Evolutionary conservation across 495 filamentous ascomycete species (phyloP).

Genomic region (Aspergillus kassunensis): DNA sequence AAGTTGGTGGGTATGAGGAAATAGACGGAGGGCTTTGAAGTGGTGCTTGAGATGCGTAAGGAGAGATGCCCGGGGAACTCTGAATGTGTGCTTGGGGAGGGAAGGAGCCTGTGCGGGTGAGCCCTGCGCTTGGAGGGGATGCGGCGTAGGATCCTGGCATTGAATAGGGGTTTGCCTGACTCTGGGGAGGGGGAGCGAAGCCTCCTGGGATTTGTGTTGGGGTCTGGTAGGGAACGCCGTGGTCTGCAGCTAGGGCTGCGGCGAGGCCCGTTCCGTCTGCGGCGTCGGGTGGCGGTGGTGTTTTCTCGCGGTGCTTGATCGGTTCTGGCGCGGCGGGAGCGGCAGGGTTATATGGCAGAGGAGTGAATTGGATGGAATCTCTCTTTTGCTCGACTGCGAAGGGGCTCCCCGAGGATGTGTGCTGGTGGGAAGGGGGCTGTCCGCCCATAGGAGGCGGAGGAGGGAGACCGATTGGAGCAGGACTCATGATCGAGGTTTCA

Average conservation of each 20-base stretch:
- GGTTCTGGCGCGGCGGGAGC: slow-evolving; percentile 82
- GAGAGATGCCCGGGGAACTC: slow-evolving; percentile 26
- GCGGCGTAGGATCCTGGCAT: slow-evolving; percentile 31
- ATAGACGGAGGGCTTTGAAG: slow-evolving; percentile 7
- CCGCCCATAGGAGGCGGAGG: slow-evolving; percentile 40
- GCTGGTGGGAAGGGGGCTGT: slow-evolving; percentile 31
- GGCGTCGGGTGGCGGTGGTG: slow-evolving; percentile 74
- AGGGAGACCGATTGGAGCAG: slow-evolving; percentile 34
- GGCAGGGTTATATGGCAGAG: slow-evolving; percentile 88
- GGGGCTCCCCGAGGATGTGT: slow-evolving; percentile 24
- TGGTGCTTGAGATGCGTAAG: slow-evolving; percentile 33
- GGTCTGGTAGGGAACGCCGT: slow-evolving; percentile 35
- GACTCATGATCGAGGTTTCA: slow-evolving; percentile 23
- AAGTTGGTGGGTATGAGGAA: background rate
- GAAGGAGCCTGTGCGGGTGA: slow-evolving; percentile 27
- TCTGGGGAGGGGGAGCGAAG: slow-evolving; percentile 22
- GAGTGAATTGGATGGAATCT: slow-evolving; percentile 51
- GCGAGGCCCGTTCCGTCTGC: slow-evolving; percentile 66
- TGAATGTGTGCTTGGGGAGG: slow-evolving; percentile 21
- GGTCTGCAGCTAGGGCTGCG: slow-evolving; percentile 63
- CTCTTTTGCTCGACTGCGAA: slow-evolving; percentile 30
- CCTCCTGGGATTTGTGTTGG: slow-evolving; percentile 32
- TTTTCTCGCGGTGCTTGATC: slow-evolving; percentile 82
- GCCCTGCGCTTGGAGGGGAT: slow-evolving; percentile 35
- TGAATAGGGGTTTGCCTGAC: slow-evolving; percentile 27